Evolutionary conservation across 2,329 filamentous ascomycete genomes (phyloP).

Genomic region (Xylariaceae sp.): DNA sequence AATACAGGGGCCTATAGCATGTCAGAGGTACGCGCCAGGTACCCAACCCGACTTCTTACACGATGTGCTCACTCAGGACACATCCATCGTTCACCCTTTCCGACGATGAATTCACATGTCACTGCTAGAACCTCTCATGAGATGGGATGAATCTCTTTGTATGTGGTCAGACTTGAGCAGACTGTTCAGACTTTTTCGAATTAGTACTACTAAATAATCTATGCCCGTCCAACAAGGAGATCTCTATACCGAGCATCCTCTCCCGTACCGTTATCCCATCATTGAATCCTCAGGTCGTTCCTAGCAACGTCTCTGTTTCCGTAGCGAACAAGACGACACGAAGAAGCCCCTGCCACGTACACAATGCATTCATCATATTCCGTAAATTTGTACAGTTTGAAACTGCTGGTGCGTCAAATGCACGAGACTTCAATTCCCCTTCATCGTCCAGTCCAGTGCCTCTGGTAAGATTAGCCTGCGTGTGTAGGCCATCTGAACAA

Average conservation of each 20-base stretch:
- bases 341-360: conserved; percentile 18
- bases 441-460: not conserved
- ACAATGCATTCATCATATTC: conserved; percentile 22
- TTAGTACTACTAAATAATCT: conserved; percentile 13
- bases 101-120: not conserved
- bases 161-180: not conserved
- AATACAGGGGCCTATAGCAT: too few relatives aligned
- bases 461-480: not conserved
- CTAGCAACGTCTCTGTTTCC: conserved; percentile 7
- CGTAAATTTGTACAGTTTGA: conserved; percentile 25
- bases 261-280: conserved; percentile 2
- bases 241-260: conserved; percentile 2
- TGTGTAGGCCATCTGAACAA: not conserved
- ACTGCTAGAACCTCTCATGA: too few relatives aligned
- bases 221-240: conserved; percentile 2
- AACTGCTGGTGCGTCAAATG: conserved; percentile 9
- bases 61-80: not conserved
- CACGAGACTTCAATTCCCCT: not conserved
- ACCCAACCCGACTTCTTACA: too few relatives aligned
- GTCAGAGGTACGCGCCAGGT: too few relatives aligned
- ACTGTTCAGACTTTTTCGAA: not conserved
- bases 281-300: not conserved
- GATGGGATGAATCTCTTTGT: too few relatives aligned
- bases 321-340: conserved; percentile 15
- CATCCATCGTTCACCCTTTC: not conserved